Percentiles rank a stretch among this genome's conserved stretches.
Evolutionary conservation across 345 rosid species (phyloP).

Genomic region (Arabidopsis arenosa): DNA sequence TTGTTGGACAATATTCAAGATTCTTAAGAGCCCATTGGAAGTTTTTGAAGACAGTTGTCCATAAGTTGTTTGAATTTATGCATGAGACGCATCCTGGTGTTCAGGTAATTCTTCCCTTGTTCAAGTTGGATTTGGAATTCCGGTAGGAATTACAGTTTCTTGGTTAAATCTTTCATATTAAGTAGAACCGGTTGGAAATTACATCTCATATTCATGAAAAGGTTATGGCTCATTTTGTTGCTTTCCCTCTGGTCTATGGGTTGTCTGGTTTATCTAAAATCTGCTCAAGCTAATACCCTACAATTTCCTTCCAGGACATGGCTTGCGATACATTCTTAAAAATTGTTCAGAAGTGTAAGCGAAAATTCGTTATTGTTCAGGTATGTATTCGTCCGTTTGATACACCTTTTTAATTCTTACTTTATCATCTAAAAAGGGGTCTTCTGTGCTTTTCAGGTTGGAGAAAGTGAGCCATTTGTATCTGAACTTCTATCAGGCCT

Average conservation of each 20-base stretch:
- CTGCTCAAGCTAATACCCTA: slow-evolving; percentile 15
- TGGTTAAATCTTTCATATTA: slow-evolving; percentile 28
- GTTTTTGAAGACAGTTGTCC: slow-evolving; percentile 95
- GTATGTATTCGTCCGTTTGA: slow-evolving; percentile 48
- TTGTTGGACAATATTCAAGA: slow-evolving; percentile 98
- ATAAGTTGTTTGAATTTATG: slow-evolving; percentile 98
- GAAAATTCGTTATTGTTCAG: slow-evolving; percentile 89
- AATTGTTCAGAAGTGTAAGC: slow-evolving; percentile 96
- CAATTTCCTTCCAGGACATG: slow-evolving; percentile 74
- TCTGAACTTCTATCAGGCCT: slow-evolving; percentile 95
- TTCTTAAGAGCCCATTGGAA: slow-evolving; percentile 99
- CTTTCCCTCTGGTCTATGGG: not conserved
- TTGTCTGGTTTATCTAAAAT: not conserved
- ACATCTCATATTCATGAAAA: slow-evolving; percentile 13
- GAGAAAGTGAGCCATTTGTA: slow-evolving; percentile 94
- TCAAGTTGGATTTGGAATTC: slow-evolving; percentile 7
- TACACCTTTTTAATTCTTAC: not conserved
- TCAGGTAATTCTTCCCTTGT: slow-evolving; percentile 61
- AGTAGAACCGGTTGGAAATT: slow-evolving; percentile 4
- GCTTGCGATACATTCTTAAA: slow-evolving; percentile 99
- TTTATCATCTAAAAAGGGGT: slow-evolving; percentile 4
- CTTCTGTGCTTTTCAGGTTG: slow-evolving; percentile 63
- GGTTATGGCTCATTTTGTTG: not conserved
- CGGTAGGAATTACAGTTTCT: not conserved
- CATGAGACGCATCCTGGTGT: slow-evolving; percentile 99